phyloP scores from a whole-genome alignment of 177 flowering plant species.

The Vitis hybrid region DNA sequence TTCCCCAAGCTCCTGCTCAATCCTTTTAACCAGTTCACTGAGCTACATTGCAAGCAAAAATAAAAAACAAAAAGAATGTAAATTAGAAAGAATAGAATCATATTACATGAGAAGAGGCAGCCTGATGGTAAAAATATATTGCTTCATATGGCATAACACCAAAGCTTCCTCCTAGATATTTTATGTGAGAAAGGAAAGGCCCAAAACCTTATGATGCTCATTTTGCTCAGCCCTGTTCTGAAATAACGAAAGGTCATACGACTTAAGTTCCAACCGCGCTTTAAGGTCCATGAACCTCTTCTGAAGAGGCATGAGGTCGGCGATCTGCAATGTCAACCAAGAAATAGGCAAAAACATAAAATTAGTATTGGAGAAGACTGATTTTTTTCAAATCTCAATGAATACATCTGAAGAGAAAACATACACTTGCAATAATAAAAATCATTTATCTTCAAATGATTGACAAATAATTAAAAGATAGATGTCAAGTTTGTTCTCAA shows the following conservation, averaged over 20 bases:
- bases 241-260: conserved; percentile 79
- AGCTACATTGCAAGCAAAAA: conserved; percentile 47
- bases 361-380: neutral
- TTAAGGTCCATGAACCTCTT: conserved; percentile 73
- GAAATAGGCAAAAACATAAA: neutral
- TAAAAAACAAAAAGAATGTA: conserved; percentile 2
- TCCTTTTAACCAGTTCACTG: conserved; percentile 67
- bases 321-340: conserved; percentile 54
- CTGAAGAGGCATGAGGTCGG: conserved; percentile 70
- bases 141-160: no score
- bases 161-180: no score
- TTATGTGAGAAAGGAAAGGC: neutral
- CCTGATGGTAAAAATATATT: neutral
- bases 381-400: neutral
- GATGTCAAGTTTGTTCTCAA: no score
- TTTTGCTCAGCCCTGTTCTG: conserved; percentile 89
- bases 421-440: neutral
- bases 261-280: conserved; percentile 78
- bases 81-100: neutral
- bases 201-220: conserved; percentile 90
- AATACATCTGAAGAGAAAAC: neutral
- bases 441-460: neutral
- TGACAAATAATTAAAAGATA: no score
- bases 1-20: conserved; percentile 80
- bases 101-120: neutral